These are phyloP conservation scores for Aegilops sharonensis DNA, from an alignment of 176 grass and related monocot genomes.

Conservation along the genomic window DNA sequence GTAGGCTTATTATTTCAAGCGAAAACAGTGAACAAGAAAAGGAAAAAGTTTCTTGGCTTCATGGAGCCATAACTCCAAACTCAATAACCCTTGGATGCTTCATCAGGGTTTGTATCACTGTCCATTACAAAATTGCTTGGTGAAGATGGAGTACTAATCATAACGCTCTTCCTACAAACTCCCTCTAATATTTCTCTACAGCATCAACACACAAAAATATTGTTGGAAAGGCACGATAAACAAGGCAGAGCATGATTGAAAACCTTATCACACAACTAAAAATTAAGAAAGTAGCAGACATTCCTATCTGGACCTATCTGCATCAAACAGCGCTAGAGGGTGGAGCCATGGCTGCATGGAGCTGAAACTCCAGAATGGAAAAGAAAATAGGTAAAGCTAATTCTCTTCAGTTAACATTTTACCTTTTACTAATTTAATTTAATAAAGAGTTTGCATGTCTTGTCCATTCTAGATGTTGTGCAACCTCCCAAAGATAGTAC, in stretches of 20 bases:
- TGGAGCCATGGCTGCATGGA: not conserved
- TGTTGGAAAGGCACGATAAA: not conserved
- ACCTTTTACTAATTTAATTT: constrained; percentile 19
- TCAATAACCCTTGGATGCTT: not conserved
- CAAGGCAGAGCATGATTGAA: not conserved
- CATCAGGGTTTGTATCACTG: not conserved
- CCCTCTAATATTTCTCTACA: not conserved
- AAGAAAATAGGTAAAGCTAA: not conserved
- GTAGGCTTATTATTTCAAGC: constrained; percentile 10
- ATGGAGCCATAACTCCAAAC: not conserved
- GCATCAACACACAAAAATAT: not conserved
- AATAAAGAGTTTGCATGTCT: not conserved
- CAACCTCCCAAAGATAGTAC: constrained; percentile 32
- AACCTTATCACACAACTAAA: not conserved
- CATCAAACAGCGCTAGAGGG: not conserved
- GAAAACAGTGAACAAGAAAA: not conserved
- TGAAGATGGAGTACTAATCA: not conserved
- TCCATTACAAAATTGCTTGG: not conserved
- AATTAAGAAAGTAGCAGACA: not conserved
- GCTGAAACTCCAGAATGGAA: not conserved
- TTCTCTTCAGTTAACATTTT: constrained; percentile 15
- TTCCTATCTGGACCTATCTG: not conserved
- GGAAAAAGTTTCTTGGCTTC: not conserved
- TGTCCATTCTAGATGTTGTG: constrained; percentile 36
- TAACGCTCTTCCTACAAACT: not conserved